Evolutionary conservation across 768 basidiomycete species (phyloP), one percentile per base, ranked within the genome.

Genomic region (Psilocybe azurescens): DNA sequence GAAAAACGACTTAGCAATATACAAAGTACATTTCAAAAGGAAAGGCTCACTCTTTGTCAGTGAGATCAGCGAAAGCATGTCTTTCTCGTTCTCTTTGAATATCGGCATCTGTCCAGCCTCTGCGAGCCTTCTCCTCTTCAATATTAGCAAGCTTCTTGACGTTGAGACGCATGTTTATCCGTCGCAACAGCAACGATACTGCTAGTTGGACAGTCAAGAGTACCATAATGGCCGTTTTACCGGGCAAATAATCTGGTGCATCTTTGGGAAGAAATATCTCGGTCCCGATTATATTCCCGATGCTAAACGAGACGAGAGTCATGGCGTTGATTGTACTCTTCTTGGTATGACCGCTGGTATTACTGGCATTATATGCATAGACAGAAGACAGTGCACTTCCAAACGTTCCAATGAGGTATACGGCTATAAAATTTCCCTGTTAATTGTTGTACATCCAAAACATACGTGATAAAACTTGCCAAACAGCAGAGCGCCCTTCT

Each of bases 301-400:
- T 62, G 52, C 79, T 78, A 67, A 88, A 87, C 0, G 83, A 73
- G 3, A 79, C 78, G 20, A 88, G 72, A 2, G 85, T 88, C 79
- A 87, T 77, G 3, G 86, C 82, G 58, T 88, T 88, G 65, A 88
- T 80, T 1, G 87, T 88, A 62, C 84, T 83, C 76, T 89, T 90
- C 78, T 90, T 89, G 5, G 87, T 89, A 55, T 87, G 84, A 0
- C 86, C 86, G 36, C 81, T 81, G 0, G 83, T 88, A 69, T 89
- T 88, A 56, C 83, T 83, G 6, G 87, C 85, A 56, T 88, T 87
- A 65, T 86, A 89, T 0, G 88, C 86, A 59, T 89, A 89, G 10
- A 89, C 77, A 0, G 83, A 79, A 0, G 87, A 83, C 9, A 89
- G 71, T 0, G 85, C 83, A 54, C 83, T 85, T 5, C 86, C 86